Evolutionary conservation across 2,329 filamentous ascomycete species (phyloP).

Genomic region (Diaporthe batatas): DNA sequence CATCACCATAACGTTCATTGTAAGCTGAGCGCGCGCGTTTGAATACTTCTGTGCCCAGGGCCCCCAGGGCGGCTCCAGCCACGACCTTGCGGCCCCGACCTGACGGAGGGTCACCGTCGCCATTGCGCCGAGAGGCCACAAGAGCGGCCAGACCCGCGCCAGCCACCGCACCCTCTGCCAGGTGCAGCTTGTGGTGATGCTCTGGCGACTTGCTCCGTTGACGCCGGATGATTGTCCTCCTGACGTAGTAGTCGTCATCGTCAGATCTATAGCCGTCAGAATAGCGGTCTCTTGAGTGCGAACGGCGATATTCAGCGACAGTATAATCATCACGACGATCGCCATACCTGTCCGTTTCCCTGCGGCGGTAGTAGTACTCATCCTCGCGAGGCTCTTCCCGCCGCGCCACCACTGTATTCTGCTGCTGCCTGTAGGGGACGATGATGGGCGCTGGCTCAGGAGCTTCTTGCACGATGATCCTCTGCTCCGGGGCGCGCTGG

Average conservation of each 20-base stretch:
- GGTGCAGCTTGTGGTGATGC: conserved; percentile 68
- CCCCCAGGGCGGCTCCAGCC: conserved; percentile 73
- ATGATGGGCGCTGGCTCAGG: conserved; percentile 65
- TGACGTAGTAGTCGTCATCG: conserved; percentile 57
- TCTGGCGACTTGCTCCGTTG: conserved; percentile 65
- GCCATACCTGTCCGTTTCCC: conserved; percentile 58
- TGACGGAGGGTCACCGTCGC: conserved; percentile 63
- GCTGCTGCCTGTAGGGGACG: conserved; percentile 58
- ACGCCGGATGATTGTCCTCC: conserved; percentile 62
- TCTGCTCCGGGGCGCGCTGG: conserved; percentile 68
- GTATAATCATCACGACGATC: conserved; percentile 52
- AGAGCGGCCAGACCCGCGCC: conserved; percentile 74
- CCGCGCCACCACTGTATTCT: conserved; percentile 52
- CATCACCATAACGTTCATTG: conserved; percentile 63
- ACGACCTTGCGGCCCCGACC: conserved; percentile 70
- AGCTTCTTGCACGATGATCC: conserved; percentile 72
- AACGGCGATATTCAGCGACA: conserved; percentile 50
- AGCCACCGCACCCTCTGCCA: conserved; percentile 75
- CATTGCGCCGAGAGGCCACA: conserved; percentile 66
- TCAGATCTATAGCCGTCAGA: conserved; percentile 55
- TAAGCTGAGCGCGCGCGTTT: conserved; percentile 73
- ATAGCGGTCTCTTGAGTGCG: conserved; percentile 54
- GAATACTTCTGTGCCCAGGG: conserved; percentile 72
- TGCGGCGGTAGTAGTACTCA: conserved; percentile 66
- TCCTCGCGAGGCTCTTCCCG: conserved; percentile 57